phyloP scores from a whole-genome alignment of 2,329 filamentous ascomycete genomes.

The Hortaea sp. region DNA sequence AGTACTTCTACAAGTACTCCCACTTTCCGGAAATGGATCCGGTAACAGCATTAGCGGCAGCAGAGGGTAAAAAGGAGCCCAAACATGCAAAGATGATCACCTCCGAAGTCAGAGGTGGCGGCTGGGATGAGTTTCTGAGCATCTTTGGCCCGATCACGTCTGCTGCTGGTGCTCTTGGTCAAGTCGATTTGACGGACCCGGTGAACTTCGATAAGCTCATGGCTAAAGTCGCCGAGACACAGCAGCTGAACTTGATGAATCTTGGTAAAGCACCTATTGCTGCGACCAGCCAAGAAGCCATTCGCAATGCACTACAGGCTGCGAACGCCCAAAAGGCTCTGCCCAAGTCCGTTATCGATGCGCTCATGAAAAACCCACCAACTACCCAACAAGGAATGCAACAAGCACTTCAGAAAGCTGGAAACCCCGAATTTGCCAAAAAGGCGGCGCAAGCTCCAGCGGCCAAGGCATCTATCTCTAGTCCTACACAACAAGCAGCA shows the following conservation, averaged over 20 bases:
- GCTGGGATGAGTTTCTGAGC: conserved; percentile 42
- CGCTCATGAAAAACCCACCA: conserved; percentile 18
- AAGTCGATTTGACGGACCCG: conserved; percentile 31
- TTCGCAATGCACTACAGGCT: conserved; percentile 21
- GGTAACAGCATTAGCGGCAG: conserved; percentile 25
- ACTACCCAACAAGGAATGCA: conserved; percentile 22
- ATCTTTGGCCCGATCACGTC: conserved; percentile 43
- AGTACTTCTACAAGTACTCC: conserved; percentile 64
- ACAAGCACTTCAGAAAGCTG: conserved; percentile 13
- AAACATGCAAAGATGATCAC: conserved; percentile 35
- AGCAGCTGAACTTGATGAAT: conserved; percentile 21
- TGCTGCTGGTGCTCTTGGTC: conserved; percentile 38
- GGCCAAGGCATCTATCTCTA: conserved; percentile 12
- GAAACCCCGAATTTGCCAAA: conserved; percentile 14
- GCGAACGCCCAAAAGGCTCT: conserved; percentile 21
- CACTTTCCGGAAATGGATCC: conserved; percentile 63
- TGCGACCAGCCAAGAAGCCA: conserved; percentile 20
- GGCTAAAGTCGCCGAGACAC: conserved; percentile 23
- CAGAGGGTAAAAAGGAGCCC: conserved; percentile 27
- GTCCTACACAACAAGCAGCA: conserved; percentile 14
- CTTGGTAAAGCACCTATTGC: conserved; percentile 17
- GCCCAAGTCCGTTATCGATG: conserved; percentile 18
- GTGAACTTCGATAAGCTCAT: conserved; percentile 26
- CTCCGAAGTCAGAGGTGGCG: conserved; percentile 39
- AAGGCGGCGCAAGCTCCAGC: conserved; percentile 16